A percentile compares a stretch with the other conserved stretches of the same genome.
These are phyloP conservation scores for Begonia fuchsioides DNA, from an alignment of 306 rosid genomes.

Conservation along the genomic window DNA sequence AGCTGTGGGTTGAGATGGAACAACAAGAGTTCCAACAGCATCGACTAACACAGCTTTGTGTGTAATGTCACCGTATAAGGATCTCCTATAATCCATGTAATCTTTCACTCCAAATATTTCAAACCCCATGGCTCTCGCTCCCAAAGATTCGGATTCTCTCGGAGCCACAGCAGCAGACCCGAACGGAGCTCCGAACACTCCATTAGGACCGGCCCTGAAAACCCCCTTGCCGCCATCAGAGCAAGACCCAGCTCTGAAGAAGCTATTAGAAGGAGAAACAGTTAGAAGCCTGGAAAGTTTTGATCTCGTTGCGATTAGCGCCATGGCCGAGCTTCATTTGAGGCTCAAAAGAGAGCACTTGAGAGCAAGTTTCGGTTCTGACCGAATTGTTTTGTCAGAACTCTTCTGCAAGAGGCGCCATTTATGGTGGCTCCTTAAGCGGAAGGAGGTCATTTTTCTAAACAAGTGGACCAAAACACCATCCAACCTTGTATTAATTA, in stretches of 20 bases:
- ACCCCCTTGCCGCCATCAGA: constrained; percentile 8
- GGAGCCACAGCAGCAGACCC: constrained; percentile 25
- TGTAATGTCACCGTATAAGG: constrained; percentile 71
- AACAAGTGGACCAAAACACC: too few relatives aligned
- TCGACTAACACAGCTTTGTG: constrained; percentile 90
- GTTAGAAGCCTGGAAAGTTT: constrained; percentile 18
- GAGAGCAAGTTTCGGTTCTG: too few relatives aligned
- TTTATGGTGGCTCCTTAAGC: too few relatives aligned
- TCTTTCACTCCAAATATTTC: constrained; percentile 49
- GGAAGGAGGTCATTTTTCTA: too few relatives aligned
- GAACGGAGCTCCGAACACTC: constrained; percentile 2
- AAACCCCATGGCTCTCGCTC: constrained; percentile 15
- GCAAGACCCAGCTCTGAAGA: constrained; percentile 6
- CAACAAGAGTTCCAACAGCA: constrained; percentile 84
- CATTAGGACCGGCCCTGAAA: not conserved
- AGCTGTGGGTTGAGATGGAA: constrained; percentile 98
- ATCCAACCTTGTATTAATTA: too few relatives aligned
- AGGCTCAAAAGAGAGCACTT: not conserved
- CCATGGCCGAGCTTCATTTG: constrained; percentile 41
- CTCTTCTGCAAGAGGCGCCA: too few relatives aligned
- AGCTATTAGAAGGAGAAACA: constrained; percentile 2
- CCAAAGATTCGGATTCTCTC: constrained; percentile 15
- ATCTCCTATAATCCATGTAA: constrained; percentile 69
- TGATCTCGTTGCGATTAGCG: constrained; percentile 27
- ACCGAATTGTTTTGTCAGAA: too few relatives aligned